These are phyloP conservation scores for Vanrija sp. DNA, from an alignment of 1,284 basidiomycete species.

Conservation along the genomic window DNA sequence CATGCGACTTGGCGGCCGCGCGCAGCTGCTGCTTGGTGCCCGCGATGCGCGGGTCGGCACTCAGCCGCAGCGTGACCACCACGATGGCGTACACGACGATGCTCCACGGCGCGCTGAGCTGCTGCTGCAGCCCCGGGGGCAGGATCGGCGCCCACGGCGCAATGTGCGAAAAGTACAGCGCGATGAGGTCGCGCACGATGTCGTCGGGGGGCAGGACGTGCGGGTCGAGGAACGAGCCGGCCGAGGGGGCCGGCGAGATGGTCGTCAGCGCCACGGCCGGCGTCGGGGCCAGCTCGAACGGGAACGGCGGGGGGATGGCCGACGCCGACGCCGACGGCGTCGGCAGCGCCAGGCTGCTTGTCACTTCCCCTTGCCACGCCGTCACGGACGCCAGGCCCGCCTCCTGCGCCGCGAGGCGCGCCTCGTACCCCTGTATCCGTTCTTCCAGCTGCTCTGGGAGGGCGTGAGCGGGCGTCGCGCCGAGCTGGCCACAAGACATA, in stretches of 20 bases:
- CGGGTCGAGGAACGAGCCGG: slow-evolving; percentile 36
- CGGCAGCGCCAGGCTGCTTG: neutral
- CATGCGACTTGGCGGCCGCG: slow-evolving; percentile 43
- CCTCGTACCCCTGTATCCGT: slow-evolving; percentile 30
- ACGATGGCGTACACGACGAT: slow-evolving; percentile 49
- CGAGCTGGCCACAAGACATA: neutral
- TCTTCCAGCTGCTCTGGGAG: slow-evolving; percentile 41
- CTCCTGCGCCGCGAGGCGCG: slow-evolving; percentile 33
- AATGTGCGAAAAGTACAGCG: slow-evolving; percentile 41
- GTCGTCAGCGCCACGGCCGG: too few relatives aligned
- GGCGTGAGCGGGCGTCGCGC: neutral
- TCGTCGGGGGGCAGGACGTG: slow-evolving; percentile 45
- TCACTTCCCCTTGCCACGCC: slow-evolving; percentile 9
- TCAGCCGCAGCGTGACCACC: slow-evolving; percentile 43
- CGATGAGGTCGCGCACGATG: slow-evolving; percentile 44
- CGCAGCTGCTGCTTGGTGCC: slow-evolving; percentile 30
- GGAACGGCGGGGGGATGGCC: neutral
- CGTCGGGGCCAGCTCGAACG: neutral
- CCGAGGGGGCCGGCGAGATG: slow-evolving; percentile 12
- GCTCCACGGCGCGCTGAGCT: slow-evolving; percentile 33
- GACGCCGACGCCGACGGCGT: neutral
- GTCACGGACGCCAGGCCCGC: slow-evolving; percentile 24
- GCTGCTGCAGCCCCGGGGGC: slow-evolving; percentile 17
- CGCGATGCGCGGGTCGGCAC: slow-evolving; percentile 34
- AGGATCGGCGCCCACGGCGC: slow-evolving; percentile 49